Percentiles rank a stretch among this genome's conserved stretches.
These are phyloP conservation scores for Podospora bellae-mahoneyi DNA, from an alignment of 495 filamentous ascomycete species.

Conservation along the genomic window DNA sequence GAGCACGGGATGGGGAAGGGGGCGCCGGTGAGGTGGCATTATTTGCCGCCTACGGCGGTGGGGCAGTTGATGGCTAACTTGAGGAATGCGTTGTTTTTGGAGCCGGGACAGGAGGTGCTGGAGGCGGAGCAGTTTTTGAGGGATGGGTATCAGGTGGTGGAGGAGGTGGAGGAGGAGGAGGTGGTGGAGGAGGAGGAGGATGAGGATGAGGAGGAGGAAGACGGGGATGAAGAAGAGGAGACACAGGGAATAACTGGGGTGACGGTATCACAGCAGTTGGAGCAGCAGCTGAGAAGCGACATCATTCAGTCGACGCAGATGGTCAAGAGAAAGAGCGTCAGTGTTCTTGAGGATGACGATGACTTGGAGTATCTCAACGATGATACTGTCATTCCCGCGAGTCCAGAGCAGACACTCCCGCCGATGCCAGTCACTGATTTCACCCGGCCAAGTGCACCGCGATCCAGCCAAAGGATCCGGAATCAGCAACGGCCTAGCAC, in stretches of 20 bases:
- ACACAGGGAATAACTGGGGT: conserved; percentile 7
- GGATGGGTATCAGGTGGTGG: conserved; percentile 21
- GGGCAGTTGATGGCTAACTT: conserved; percentile 47
- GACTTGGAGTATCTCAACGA: conserved; percentile 11
- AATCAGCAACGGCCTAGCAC: conserved; percentile 9
- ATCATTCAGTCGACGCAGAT: conserved; percentile 43
- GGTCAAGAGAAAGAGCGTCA: background rate
- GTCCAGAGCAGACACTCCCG: conserved; percentile 20
- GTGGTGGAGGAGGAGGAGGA: conserved; percentile 13
- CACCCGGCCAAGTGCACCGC: background rate
- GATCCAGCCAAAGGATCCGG: conserved; percentile 15
- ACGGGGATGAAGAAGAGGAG: conserved; percentile 9
- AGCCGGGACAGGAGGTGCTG: background rate
- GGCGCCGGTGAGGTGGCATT: conserved; percentile 39
- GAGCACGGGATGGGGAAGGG: conserved; percentile 41
- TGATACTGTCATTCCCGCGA: conserved; percentile 36
- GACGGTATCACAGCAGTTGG: conserved; percentile 46
- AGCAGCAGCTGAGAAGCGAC: conserved; percentile 45
- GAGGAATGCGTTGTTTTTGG: conserved; percentile 39
- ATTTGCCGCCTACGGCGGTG: conserved; percentile 45
- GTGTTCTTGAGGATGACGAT: background rate
- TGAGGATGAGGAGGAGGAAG: conserved; percentile 11
- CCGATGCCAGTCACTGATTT: background rate
- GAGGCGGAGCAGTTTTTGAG: conserved; percentile 15
- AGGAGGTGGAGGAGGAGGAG: conserved; percentile 3